A percentile compares a stretch with the other conserved stretches of the same genome.
phyloP scores from a whole-genome alignment of 768 basidiomycete genomes.

The Agaricus sinodeliciosus region DNA sequence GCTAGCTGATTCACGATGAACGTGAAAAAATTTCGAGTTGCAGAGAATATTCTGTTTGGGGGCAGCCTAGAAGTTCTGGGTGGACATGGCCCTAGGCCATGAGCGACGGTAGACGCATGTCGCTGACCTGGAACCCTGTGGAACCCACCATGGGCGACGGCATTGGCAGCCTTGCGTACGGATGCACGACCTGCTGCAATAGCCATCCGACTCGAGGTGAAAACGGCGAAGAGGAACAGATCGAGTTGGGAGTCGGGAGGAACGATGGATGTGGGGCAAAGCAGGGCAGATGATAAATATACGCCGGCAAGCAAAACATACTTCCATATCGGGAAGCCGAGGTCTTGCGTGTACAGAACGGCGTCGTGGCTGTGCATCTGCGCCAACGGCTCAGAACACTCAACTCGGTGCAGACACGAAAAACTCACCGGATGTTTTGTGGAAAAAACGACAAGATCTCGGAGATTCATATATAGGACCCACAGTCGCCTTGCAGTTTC shows the following conservation, averaged over 20 bases:
- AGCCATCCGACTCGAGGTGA: constrained; percentile 26
- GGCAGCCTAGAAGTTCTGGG: constrained; percentile 38
- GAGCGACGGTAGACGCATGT: constrained; percentile 26
- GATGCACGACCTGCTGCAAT: constrained; percentile 32
- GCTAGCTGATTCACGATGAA: constrained; percentile 52
- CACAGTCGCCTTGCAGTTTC: no score
- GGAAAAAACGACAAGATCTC: no score
- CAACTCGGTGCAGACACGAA: neutral
- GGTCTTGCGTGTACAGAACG: neutral
- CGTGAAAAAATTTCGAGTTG: constrained; percentile 36
- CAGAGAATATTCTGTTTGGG: no score
- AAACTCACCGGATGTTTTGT: neutral
- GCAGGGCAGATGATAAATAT: neutral
- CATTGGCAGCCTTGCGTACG: constrained; percentile 31
- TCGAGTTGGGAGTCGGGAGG: neutral
- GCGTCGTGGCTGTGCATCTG: constrained; percentile 6
- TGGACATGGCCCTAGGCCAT: constrained; percentile 6
- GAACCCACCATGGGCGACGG: constrained; percentile 21
- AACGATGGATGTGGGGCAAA: neutral
- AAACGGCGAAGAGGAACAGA: neutral
- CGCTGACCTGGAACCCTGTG: constrained; percentile 23
- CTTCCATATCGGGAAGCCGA: constrained; percentile 5
- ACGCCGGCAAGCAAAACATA: neutral
- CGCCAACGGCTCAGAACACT: neutral
- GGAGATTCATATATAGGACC: no score